These are phyloP conservation scores for Candida sojae DNA, from an alignment of 1,139 yeast species.

Conservation along the genomic window DNA sequence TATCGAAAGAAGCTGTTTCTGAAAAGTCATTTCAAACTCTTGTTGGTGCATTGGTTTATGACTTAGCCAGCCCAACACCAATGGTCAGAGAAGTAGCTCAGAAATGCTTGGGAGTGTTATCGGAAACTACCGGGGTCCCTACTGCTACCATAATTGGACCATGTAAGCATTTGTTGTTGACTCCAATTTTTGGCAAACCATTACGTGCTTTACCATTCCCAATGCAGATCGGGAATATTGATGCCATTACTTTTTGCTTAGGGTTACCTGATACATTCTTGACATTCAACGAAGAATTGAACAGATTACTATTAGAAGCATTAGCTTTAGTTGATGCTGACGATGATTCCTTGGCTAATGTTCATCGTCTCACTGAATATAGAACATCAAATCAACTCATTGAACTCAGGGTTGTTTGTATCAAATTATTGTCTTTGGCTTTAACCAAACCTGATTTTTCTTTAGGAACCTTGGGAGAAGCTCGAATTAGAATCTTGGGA, in stretches of 20 bases:
- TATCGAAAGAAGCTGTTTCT: constrained; percentile 58
- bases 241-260: constrained; percentile 90
- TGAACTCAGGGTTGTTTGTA: constrained; percentile 86
- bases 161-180: constrained; percentile 76
- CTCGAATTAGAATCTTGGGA: constrained; percentile 82
- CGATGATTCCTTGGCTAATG: constrained; percentile 89
- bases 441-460: constrained; percentile 79
- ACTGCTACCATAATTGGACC: constrained; percentile 78
- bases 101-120: constrained; percentile 63
- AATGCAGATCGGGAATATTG: constrained; percentile 98
- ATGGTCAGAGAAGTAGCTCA: constrained; percentile 84
- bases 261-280: constrained; percentile 79
- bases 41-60: constrained; percentile 86
- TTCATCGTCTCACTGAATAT: constrained; percentile 81
- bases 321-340: constrained; percentile 96
- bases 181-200: constrained; percentile 97
- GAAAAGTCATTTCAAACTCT: constrained; percentile 83
- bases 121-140: constrained; percentile 69
- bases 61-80: constrained; percentile 84
- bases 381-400: constrained; percentile 86
- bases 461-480: constrained; percentile 75
- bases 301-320: constrained; percentile 83
- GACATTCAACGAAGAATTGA: constrained; percentile 85
- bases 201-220: constrained; percentile 95
- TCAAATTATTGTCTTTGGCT: constrained; percentile 79